A percentile compares a stretch with the other conserved stretches of the same genome.
Evolutionary conservation across 2,329 filamentous ascomycete species (phyloP).

Genomic region (Stemphylium beticola): DNA sequence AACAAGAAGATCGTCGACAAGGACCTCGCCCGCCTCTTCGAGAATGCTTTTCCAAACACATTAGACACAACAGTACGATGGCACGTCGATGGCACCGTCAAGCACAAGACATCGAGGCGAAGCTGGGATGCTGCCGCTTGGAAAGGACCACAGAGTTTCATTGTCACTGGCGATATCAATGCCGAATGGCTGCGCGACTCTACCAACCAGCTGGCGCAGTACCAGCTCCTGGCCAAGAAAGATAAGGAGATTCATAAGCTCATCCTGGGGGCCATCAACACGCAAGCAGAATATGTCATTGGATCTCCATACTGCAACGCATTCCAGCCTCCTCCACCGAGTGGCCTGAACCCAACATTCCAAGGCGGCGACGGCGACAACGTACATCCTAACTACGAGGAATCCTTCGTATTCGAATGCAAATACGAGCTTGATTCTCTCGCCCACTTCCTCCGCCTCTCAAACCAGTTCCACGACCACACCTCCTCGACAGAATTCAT

Average conservation of each 20-base stretch:
- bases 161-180: slow-evolving; percentile 92
- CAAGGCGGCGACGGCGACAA: slow-evolving; percentile 84
- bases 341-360: slow-evolving; percentile 70
- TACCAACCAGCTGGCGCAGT: slow-evolving; percentile 90
- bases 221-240: slow-evolving; percentile 82
- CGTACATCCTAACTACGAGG: slow-evolving; percentile 88
- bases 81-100: slow-evolving; percentile 69
- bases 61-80: slow-evolving; percentile 89
- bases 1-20: slow-evolving; percentile 80
- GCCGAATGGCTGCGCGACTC: slow-evolving; percentile 92
- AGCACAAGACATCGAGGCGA: slow-evolving; percentile 48
- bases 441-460: slow-evolving; percentile 84
- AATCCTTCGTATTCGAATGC: slow-evolving; percentile 89
- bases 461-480: slow-evolving; percentile 83
- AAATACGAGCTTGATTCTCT: slow-evolving; percentile 98
- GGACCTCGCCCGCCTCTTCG: slow-evolving; percentile 89
- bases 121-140: slow-evolving; percentile 62
- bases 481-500: slow-evolving; percentile 81
- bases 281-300: slow-evolving; percentile 93
- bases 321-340: slow-evolving; percentile 91
- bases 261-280: slow-evolving; percentile 93
- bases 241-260: slow-evolving; percentile 79
- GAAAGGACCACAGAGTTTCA: slow-evolving; percentile 87
- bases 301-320: slow-evolving; percentile 97
- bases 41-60: slow-evolving; percentile 93